Conservation (phyloP, 805 yeast genomes). For the Tetrapisispora fleetii region DNA sequence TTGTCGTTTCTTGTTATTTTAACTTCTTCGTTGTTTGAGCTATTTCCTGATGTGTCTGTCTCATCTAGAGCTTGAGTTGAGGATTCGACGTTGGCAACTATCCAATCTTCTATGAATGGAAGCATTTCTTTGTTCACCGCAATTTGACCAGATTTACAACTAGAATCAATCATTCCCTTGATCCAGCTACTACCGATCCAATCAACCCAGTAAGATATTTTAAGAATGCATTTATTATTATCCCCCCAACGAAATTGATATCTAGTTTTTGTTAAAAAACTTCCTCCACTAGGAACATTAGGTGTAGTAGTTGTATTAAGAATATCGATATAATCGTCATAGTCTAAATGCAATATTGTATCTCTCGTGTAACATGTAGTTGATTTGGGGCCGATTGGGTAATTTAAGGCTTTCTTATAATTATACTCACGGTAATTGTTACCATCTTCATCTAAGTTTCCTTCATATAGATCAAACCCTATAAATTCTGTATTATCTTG, state of each 20-base stretch:
- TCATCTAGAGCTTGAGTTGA: background rate
- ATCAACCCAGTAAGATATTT: constrained; percentile 61
- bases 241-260: constrained; percentile 66
- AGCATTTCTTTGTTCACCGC: constrained; percentile 45
- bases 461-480: constrained; percentile 26
- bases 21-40: background rate
- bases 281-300: constrained; percentile 83
- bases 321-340: constrained; percentile 45
- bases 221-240: constrained; percentile 38
- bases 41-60: background rate
- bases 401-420: constrained; percentile 67
- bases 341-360: constrained; percentile 41
- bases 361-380: constrained; percentile 67
- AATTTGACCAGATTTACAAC: constrained; percentile 71
- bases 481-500: constrained; percentile 32
- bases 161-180: constrained; percentile 78
- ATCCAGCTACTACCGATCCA: constrained; percentile 95
- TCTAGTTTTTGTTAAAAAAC: constrained; percentile 64
- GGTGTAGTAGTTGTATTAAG: constrained; percentile 66
- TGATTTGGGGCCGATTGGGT: constrained; percentile 86
- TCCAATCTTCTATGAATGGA: constrained; percentile 17
- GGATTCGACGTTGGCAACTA: constrained; percentile 12
- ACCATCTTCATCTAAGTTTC: constrained; percentile 31
- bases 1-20: too few species aligned
- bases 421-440: constrained; percentile 43